These are phyloP conservation scores for Boletus rex-veris DNA, from an alignment of 768 basidiomycete genomes.

Conservation along the genomic window DNA sequence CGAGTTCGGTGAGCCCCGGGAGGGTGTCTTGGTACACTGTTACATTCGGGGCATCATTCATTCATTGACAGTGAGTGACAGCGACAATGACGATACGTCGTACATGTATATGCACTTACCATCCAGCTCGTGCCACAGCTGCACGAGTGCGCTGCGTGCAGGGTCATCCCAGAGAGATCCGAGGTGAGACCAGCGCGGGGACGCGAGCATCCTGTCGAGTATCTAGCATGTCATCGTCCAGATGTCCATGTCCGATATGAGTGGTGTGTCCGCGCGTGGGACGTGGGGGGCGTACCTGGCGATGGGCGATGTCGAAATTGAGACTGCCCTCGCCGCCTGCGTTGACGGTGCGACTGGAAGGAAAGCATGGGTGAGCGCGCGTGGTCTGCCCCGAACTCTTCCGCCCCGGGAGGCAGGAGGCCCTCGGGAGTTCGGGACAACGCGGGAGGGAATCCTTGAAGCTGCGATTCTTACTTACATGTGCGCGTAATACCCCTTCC, in stretches of 20 bases:
- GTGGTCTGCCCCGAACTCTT: no score
- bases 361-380: not conserved
- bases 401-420: no score
- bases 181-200: slow-evolving; percentile 50
- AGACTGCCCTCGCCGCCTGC: slow-evolving; percentile 43
- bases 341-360: slow-evolving; percentile 40
- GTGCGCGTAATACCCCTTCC: slow-evolving; percentile 41
- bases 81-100: no score
- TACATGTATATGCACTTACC: slow-evolving; percentile 31
- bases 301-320: slow-evolving; percentile 55
- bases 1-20: slow-evolving; percentile 47
- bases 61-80: no score
- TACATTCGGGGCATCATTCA: no score
- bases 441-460: no score
- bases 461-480: slow-evolving; percentile 12
- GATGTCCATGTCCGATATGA: not conserved
- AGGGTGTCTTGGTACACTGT: slow-evolving; percentile 57
- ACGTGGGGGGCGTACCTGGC: slow-evolving; percentile 38
- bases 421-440: no score
- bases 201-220: slow-evolving; percentile 51
- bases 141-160: slow-evolving; percentile 43
- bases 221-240: slow-evolving; percentile 36
- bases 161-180: slow-evolving; percentile 41
- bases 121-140: slow-evolving; percentile 58
- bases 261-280: not conserved